phyloP scores from a whole-genome alignment of 2,329 filamentous ascomycete species.

The Fusarium devonianum region DNA sequence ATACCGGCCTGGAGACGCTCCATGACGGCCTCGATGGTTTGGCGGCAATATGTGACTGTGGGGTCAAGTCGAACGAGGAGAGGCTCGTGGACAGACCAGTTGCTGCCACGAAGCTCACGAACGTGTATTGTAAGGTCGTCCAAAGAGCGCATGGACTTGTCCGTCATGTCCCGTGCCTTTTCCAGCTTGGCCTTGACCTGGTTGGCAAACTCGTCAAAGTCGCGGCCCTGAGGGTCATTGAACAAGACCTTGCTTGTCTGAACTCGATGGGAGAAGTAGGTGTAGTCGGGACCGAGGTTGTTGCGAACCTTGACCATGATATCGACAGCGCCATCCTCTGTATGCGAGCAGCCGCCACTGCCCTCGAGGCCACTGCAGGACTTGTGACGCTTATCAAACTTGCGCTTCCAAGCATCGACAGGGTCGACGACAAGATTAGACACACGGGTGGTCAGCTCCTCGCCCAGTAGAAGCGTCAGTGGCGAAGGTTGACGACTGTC shows the following conservation, averaged over 20 bases:
- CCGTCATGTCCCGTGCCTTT: slow-evolving; percentile 50
- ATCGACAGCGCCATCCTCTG: slow-evolving; percentile 54
- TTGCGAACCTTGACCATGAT: slow-evolving; percentile 57
- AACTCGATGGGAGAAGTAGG: slow-evolving; percentile 53
- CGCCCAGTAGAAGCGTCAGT: slow-evolving; percentile 54
- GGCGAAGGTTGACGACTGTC: slow-evolving; percentile 58
- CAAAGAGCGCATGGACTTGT: slow-evolving; percentile 50
- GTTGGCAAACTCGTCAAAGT: slow-evolving; percentile 55
- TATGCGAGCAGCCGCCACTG: slow-evolving; percentile 49
- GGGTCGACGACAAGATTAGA: slow-evolving; percentile 52
- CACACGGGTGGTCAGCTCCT: slow-evolving; percentile 56
- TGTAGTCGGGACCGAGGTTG: slow-evolving; percentile 57
- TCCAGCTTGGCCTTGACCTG: slow-evolving; percentile 49
- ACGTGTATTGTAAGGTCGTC: slow-evolving; percentile 60
- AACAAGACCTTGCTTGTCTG: slow-evolving; percentile 56
- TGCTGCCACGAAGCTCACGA: slow-evolving; percentile 54
- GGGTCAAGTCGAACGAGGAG: slow-evolving; percentile 54
- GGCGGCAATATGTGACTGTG: slow-evolving; percentile 51
- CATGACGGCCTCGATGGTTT: slow-evolving; percentile 57
- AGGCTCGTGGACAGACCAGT: slow-evolving; percentile 57
- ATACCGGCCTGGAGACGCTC: slow-evolving; percentile 61
- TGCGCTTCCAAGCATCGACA: slow-evolving; percentile 51
- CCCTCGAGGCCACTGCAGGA: slow-evolving; percentile 48
- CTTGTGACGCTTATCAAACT: slow-evolving; percentile 51
- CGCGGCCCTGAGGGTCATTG: slow-evolving; percentile 49